A percentile compares a stretch with the other conserved stretches of the same genome.
phyloP scores from a whole-genome alignment of 1,284 basidiomycete species.

The Trametes pubescens region DNA sequence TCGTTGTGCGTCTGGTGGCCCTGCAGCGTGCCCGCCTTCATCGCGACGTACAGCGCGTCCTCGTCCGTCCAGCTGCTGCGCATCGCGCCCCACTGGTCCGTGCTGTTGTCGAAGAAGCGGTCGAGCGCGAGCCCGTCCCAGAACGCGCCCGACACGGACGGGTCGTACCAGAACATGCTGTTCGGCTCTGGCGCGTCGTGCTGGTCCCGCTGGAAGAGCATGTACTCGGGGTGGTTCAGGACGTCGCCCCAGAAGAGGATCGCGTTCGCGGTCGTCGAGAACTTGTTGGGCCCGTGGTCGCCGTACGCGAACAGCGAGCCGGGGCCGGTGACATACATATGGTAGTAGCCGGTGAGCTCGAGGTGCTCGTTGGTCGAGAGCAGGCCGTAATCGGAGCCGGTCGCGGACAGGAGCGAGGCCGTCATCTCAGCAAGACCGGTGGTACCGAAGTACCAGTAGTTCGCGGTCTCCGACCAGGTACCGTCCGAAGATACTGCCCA shows the following conservation, averaged over 20 bases:
- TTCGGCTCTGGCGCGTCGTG: slow-evolving; percentile 88
- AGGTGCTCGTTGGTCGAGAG: slow-evolving; percentile 75
- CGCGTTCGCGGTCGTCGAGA: slow-evolving; percentile 80
- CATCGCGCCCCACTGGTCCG: slow-evolving; percentile 91
- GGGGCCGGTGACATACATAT: slow-evolving; percentile 89
- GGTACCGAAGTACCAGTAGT: slow-evolving; percentile 97
- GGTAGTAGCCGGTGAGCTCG: slow-evolving; percentile 83
- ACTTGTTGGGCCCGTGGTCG: slow-evolving; percentile 97
- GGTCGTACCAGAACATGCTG: slow-evolving; percentile 98
- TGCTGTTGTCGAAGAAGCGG: slow-evolving; percentile 75
- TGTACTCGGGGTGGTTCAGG: slow-evolving; percentile 76
- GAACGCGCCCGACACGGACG: slow-evolving; percentile 85
- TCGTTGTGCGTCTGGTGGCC: slow-evolving; percentile 94
- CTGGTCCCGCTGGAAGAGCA: slow-evolving; percentile 94
- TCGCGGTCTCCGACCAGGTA: slow-evolving; percentile 94
- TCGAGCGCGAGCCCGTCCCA: slow-evolving; percentile 91
- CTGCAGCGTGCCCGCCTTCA: slow-evolving; percentile 84
- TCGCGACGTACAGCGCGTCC: slow-evolving; percentile 84
- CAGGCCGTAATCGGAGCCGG: slow-evolving; percentile 85
- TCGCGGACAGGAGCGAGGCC: slow-evolving; percentile 84
- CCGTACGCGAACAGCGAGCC: slow-evolving; percentile 93
- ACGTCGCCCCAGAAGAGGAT: slow-evolving; percentile 77
- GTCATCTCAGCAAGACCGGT: slow-evolving; percentile 92
- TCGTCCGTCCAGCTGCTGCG: slow-evolving; percentile 93
- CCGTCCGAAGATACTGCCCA: slow-evolving; percentile 75